Base-by-base conservation (phyloP, 1,139 yeast genomes). In the Geotrichum macrosporum region DNA sequence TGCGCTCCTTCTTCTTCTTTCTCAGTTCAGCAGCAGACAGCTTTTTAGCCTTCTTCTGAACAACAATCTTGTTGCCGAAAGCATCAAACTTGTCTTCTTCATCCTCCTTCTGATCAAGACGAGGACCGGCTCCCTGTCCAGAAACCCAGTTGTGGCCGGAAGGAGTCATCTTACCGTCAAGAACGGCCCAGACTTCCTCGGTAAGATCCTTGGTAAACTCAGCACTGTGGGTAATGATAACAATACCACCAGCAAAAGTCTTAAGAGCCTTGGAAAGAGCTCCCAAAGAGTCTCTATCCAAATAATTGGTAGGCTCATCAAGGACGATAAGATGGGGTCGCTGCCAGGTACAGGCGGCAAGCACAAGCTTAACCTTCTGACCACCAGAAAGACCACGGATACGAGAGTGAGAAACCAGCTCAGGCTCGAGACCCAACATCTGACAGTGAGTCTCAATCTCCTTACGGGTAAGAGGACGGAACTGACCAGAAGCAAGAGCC, bases 1-100 rank as follows among this genome's bases (percentile, higher is more conserved):
- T 89, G 83, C 98, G 88, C 79, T 92, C 98, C 95, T 92, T 92
- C 96, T 92, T 92, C 95, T 92, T 92, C 96, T 92, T 92, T 82
- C 98, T 86, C 73, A 92, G 80, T 76, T 92, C 98, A 61, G 98
- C 96, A 69, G 97, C 89, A 62, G 96, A 84, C 71, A 92, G 81
- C 85, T 89, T 92, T 75, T 80, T 80, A 84, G 85, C 89, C 94
- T 92, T 92, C 86, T 88, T 87, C 72, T 78, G 87, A 70, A 84
- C 76, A 65, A 87, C 89, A 75, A 92, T 81, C 94, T 92, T 92
- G 95, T 92, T 92, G 80, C 98, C 98, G 94, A 92, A 86, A 67
- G 97, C 98, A 77, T 92, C 98, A 77, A 92, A 89, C 77, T 88
- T 87, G 73, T 88, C 97, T 72, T 84, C 98, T 54, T 81, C 92